phyloP scores from a whole-genome alignment of 768 basidiomycete genomes.

The Rhodotorula taiwanensis region DNA sequence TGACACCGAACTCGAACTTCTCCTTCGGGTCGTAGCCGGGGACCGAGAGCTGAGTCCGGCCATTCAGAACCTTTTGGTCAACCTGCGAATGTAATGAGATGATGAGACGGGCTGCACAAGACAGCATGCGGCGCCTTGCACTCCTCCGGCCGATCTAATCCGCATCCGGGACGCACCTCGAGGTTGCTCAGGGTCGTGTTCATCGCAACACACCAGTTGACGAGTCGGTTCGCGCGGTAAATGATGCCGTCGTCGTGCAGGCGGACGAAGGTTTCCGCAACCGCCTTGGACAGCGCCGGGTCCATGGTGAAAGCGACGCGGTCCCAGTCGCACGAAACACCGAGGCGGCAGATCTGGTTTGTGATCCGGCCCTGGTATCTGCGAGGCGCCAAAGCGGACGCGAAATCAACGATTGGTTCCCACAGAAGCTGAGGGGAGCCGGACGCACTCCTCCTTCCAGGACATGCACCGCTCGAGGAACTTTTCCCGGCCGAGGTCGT shows the following conservation, averaged over 20 bases:
- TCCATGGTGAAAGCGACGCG: slow-evolving; percentile 94
- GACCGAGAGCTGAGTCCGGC: slow-evolving; percentile 75
- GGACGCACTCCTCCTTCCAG: slow-evolving; percentile 89
- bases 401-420: too few relatives aligned
- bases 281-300: slow-evolving; percentile 75
- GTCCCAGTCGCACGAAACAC: slow-evolving; percentile 91
- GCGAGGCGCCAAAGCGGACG: not conserved
- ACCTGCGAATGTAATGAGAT: slow-evolving; percentile 54
- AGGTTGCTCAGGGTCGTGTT: slow-evolving; percentile 98
- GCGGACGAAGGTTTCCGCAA: slow-evolving; percentile 81
- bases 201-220: slow-evolving; percentile 94
- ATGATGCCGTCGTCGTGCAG: slow-evolving; percentile 85
- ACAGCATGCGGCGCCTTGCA: not conserved
- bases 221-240: slow-evolving; percentile 91
- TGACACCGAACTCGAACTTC: slow-evolving; percentile 91
- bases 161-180: slow-evolving; percentile 55
- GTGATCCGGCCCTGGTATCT: slow-evolving; percentile 93
- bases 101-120: too few relatives aligned
- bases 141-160: not conserved
- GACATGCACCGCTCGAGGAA: slow-evolving; percentile 86
- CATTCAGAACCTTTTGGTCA: slow-evolving; percentile 80
- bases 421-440: not conserved
- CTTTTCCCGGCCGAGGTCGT: slow-evolving; percentile 88
- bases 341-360: slow-evolving; percentile 75
- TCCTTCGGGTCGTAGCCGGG: slow-evolving; percentile 95